phyloP scores from a whole-genome alignment of 202 grass and related monocot genomes.

The Hordeum pubiflorum region DNA sequence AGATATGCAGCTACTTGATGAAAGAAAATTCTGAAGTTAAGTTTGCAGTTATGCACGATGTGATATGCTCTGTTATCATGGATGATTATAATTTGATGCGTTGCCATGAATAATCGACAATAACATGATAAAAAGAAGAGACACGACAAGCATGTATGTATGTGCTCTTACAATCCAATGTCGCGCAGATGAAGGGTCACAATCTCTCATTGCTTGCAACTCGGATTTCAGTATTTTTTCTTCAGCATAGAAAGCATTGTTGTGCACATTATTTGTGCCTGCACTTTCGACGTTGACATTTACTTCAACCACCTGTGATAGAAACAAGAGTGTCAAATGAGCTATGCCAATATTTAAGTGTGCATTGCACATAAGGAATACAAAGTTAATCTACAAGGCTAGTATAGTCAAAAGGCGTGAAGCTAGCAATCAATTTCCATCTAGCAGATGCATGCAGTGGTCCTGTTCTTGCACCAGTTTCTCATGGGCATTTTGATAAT shows the following conservation, averaged over 20 bases:
- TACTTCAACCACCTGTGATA: conserved; percentile 79
- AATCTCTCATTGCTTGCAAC: conserved; percentile 93
- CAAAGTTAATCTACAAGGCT: not conserved
- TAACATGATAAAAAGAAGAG: not conserved
- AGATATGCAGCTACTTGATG: not conserved
- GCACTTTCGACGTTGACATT: conserved; percentile 85
- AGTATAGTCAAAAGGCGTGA: not conserved
- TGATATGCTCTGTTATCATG: not conserved
- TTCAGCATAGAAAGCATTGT: conserved; percentile 95
- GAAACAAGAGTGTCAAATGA: conserved; percentile 1
- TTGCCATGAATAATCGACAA: not conserved
- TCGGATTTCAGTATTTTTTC: conserved; percentile 83
- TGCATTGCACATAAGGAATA: not conserved
- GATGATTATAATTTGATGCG: not conserved
- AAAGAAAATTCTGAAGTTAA: not conserved
- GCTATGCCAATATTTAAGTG: not conserved
- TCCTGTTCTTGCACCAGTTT: not conserved
- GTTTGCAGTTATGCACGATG: not conserved
- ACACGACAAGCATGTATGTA: not conserved
- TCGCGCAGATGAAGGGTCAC: conserved; percentile 70
- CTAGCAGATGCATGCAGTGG: not conserved
- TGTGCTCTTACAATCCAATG: conserved; percentile 84
- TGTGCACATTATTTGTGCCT: conserved; percentile 82
- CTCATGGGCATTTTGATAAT: not conserved
- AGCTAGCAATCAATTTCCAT: not conserved